These are phyloP conservation scores for Fonsecaea erecta DNA, from an alignment of 2,329 filamentous ascomycete species.

Conservation along the genomic window DNA sequence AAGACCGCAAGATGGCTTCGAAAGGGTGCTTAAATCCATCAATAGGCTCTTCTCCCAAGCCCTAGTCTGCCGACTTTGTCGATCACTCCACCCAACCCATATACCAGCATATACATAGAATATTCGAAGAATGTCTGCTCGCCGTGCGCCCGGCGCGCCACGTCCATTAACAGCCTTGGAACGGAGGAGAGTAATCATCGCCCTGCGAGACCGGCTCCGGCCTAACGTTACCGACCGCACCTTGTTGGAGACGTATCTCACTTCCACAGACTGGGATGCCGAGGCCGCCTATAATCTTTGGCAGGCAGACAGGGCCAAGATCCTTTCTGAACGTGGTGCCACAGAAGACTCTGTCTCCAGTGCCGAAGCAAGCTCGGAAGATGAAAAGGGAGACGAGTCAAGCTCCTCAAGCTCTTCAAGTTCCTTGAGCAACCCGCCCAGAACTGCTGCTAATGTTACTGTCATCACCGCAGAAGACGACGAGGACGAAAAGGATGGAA, in stretches of 20 bases:
- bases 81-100: neutral
- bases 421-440: neutral
- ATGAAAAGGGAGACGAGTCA: neutral
- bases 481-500: too few species aligned
- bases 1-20: neutral
- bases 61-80: neutral
- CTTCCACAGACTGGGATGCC: neutral
- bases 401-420: neutral
- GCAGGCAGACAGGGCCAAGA: neutral
- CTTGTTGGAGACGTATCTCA: neutral
- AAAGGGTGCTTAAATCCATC: neutral
- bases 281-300: neutral
- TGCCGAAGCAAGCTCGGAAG: neutral
- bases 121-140: neutral
- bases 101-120: neutral
- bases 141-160: neutral
- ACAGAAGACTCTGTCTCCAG: neutral
- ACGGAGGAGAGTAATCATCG: neutral
- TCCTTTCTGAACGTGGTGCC: neutral
- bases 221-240: neutral
- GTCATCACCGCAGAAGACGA: too few species aligned
- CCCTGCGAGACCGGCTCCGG: neutral
- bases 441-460: neutral
- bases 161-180: neutral
- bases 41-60: neutral